phyloP scores from a whole-genome alignment of 2,329 filamentous ascomycete genomes.

The Rhynchosporium secalis region DNA sequence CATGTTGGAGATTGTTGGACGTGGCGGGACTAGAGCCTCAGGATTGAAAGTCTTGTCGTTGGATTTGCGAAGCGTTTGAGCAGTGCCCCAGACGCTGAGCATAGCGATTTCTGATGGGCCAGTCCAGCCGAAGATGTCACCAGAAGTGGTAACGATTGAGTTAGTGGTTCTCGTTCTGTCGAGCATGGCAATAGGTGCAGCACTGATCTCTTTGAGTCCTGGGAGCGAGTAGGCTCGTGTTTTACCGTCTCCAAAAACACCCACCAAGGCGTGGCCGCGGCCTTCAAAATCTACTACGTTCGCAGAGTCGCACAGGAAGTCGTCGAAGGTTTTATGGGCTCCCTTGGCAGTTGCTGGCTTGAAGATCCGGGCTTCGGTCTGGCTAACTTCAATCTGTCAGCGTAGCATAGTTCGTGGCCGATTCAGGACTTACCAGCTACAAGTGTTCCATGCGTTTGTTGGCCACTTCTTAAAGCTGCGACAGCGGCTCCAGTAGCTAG shows the following conservation, averaged over 20 bases:
- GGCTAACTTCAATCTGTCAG: constrained; percentile 50
- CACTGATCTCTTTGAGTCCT: constrained; percentile 78
- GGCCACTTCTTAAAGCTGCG: constrained; percentile 72
- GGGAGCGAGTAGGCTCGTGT: constrained; percentile 85
- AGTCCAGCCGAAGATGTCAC: constrained; percentile 84
- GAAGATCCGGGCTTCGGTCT: constrained; percentile 79
- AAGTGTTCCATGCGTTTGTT: constrained; percentile 75
- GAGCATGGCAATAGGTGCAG: constrained; percentile 64
- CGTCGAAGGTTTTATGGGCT: constrained; percentile 88
- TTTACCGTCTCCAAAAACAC: constrained; percentile 79
- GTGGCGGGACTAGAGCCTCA: constrained; percentile 68
- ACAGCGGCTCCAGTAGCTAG: constrained; percentile 74
- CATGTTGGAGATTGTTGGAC: constrained; percentile 90
- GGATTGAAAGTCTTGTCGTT: constrained; percentile 81
- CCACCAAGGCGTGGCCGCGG: constrained; percentile 76
- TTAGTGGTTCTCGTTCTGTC: constrained; percentile 72
- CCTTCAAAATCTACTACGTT: constrained; percentile 72
- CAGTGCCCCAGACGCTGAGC: constrained; percentile 81
- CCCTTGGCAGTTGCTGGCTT: constrained; percentile 82
- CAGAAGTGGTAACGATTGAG: constrained; percentile 71
- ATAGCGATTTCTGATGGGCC: constrained; percentile 84
- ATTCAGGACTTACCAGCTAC: constrained; percentile 60
- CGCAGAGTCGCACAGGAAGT: constrained; percentile 77
- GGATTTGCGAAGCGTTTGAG: constrained; percentile 59
- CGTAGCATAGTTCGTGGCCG: background rate